These are phyloP conservation scores for Russula brevipes DNA, from an alignment of 768 basidiomycete species.

Conservation along the genomic window DNA sequence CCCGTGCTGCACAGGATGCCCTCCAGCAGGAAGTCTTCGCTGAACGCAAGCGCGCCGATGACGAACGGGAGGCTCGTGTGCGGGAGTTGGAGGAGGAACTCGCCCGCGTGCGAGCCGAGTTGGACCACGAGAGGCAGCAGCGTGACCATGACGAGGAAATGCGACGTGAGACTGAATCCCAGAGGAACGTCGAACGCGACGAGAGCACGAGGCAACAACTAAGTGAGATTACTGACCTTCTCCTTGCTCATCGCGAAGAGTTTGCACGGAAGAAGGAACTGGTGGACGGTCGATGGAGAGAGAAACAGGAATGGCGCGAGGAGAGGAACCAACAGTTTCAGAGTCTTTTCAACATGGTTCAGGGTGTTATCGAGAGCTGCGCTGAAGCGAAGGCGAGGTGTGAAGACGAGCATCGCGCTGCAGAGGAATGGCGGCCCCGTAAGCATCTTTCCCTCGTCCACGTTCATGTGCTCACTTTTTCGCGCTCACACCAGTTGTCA, in stretches of 20 bases:
- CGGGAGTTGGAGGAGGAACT: slow-evolving; percentile 60
- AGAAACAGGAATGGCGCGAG: slow-evolving; percentile 53
- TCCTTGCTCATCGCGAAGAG: slow-evolving; percentile 61
- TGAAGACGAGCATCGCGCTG: slow-evolving; percentile 49
- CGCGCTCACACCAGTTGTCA: slow-evolving; percentile 53
- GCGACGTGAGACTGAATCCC: slow-evolving; percentile 53
- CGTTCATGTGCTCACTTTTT: slow-evolving; percentile 21
- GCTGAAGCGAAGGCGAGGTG: slow-evolving; percentile 45
- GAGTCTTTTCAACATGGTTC: slow-evolving; percentile 57
- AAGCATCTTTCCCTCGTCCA: slow-evolving; percentile 23
- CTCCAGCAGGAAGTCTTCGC: slow-evolving; percentile 18
- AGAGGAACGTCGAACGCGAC: slow-evolving; percentile 54
- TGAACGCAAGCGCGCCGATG: slow-evolving; percentile 32
- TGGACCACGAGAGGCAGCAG: slow-evolving; percentile 58
- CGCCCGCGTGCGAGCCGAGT: slow-evolving; percentile 48
- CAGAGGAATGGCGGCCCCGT: slow-evolving; percentile 57
- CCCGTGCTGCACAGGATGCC: slow-evolving; percentile 22
- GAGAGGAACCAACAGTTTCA: slow-evolving; percentile 55
- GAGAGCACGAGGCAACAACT: slow-evolving; percentile 57
- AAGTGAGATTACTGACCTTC: slow-evolving; percentile 63
- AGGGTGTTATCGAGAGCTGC: slow-evolving; percentile 52
- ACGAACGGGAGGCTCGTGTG: slow-evolving; percentile 53
- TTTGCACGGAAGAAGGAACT: slow-evolving; percentile 54
- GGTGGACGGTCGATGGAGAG: slow-evolving; percentile 57
- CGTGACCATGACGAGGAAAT: slow-evolving; percentile 57